Conservation (phyloP, 106 monocot genomes). For the Dendrobium nobile region DNA sequence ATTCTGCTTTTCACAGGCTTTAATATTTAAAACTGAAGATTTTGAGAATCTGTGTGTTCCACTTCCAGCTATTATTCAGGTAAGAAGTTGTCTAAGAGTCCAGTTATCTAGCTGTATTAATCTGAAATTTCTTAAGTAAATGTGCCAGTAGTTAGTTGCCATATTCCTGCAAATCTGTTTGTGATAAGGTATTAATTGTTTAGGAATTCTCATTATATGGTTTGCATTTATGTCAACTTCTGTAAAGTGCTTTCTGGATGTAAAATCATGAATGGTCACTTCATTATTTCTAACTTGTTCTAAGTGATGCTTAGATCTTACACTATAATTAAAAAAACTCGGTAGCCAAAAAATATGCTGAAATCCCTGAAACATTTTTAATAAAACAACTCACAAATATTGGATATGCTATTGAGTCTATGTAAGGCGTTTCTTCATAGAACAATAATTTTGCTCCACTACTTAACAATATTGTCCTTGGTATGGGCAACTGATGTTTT, state of each 20-base stretch:
- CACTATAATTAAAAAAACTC: background rate
- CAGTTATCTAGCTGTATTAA: background rate
- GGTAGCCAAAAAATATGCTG: too few relatives aligned
- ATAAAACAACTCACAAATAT: too few relatives aligned
- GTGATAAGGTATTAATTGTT: background rate
- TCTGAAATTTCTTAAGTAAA: background rate
- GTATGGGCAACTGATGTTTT: too few relatives aligned
- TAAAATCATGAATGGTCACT: background rate
- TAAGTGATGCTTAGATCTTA: background rate
- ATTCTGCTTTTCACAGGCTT: conserved; percentile 48
- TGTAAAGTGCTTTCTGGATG: background rate
- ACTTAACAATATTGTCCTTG: too few relatives aligned
- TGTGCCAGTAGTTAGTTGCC: background rate
- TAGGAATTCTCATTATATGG: background rate
- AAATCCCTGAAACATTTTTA: too few relatives aligned
- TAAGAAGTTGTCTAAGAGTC: conserved; percentile 11
- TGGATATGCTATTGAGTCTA: too few relatives aligned
- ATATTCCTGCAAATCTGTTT: background rate
- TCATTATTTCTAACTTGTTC: background rate
- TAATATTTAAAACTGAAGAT: conserved; percentile 76
- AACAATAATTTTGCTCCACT: too few relatives aligned
- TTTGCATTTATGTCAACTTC: background rate
- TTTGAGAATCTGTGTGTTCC: conserved; percentile 65
- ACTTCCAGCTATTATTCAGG: conserved; percentile 96
- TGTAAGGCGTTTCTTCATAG: too few relatives aligned